A percentile compares a stretch with the other conserved stretches of the same genome.
phyloP scores from a whole-genome alignment of 306 rosid genomes.

The Purshia tridentata region DNA sequence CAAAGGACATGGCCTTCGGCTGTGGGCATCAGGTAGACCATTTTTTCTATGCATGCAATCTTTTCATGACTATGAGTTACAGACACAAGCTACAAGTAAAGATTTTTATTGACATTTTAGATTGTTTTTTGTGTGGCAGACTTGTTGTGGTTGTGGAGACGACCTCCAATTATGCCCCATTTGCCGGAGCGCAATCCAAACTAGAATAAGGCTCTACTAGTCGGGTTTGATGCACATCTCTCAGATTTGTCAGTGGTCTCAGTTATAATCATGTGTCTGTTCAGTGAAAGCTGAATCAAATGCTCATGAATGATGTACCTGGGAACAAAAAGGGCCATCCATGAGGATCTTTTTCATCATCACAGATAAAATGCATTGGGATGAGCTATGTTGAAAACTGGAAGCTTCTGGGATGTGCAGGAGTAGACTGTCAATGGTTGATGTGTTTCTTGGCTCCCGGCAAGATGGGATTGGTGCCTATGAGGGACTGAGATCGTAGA shows the following conservation, averaged over 20 bases:
- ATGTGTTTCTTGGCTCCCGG: constrained; percentile 6
- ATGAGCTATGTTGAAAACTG: background rate
- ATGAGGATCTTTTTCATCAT: background rate
- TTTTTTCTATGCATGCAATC: constrained; percentile 1
- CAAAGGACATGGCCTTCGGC: constrained; percentile 83
- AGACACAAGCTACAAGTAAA: background rate
- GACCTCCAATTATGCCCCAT: constrained; percentile 68
- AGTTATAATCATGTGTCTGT: background rate
- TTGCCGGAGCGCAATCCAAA: constrained; percentile 60
- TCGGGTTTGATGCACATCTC: constrained; percentile 2
- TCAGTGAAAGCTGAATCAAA: background rate
- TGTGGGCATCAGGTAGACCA: constrained; percentile 88
- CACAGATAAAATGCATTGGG: background rate
- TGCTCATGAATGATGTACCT: background rate
- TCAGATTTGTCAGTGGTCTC: background rate
- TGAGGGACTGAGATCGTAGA: background rate
- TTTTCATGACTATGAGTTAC: constrained; percentile 15
- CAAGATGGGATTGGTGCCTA: background rate
- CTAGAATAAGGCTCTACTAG: constrained; percentile 73
- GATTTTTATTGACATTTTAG: too few relatives aligned
- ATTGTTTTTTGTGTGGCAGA: constrained; percentile 38
- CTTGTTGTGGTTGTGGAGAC: constrained; percentile 81
- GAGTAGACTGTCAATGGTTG: background rate
- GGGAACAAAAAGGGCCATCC: constrained; percentile 6
- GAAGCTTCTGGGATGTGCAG: constrained; percentile 20